phyloP scores from a whole-genome alignment of 306 rosid species.

The Prunus mume region DNA sequence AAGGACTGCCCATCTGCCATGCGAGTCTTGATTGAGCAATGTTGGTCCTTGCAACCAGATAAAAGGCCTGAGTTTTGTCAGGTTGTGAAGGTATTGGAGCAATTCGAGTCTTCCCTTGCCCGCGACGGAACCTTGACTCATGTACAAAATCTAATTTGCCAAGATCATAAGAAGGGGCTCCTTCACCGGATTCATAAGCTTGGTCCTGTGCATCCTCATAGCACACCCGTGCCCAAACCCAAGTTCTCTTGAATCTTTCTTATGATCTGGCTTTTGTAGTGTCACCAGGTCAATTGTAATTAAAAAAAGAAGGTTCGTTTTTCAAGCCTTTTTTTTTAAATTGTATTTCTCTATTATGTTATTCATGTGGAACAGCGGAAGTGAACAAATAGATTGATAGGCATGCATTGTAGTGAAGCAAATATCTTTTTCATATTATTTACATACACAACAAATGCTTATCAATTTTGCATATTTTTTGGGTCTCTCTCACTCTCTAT shows the following conservation, averaged over 20 bases:
- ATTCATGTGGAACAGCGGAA: slow-evolving; percentile 27
- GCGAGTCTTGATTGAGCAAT: slow-evolving; percentile 80
- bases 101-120: slow-evolving; percentile 67
- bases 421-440: slow-evolving; percentile 9
- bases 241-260: slow-evolving; percentile 58
- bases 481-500: not conserved
- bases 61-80: slow-evolving; percentile 94
- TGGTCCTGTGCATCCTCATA: slow-evolving; percentile 55
- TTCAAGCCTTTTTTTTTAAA: slow-evolving; percentile 27
- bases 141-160: slow-evolving; percentile 39
- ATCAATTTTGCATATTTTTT: not conserved
- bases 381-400: slow-evolving; percentile 36
- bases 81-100: slow-evolving; percentile 81
- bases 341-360: slow-evolving; percentile 31
- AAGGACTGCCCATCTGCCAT: slow-evolving; percentile 60
- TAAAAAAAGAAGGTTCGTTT: slow-evolving; percentile 51
- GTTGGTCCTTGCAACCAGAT: slow-evolving; percentile 77
- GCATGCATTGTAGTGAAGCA: slow-evolving; percentile 34
- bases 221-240: slow-evolving; percentile 65
- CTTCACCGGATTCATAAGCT: slow-evolving; percentile 91
- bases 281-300: slow-evolving; percentile 60
- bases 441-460: slow-evolving; percentile 5
- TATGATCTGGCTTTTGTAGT: slow-evolving; percentile 47
- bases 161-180: slow-evolving; percentile 85
- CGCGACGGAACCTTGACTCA: slow-evolving; percentile 62